Base-by-base conservation (phyloP, 768 basidiomycete species). In the Leccinum subgranulosum region DNA sequence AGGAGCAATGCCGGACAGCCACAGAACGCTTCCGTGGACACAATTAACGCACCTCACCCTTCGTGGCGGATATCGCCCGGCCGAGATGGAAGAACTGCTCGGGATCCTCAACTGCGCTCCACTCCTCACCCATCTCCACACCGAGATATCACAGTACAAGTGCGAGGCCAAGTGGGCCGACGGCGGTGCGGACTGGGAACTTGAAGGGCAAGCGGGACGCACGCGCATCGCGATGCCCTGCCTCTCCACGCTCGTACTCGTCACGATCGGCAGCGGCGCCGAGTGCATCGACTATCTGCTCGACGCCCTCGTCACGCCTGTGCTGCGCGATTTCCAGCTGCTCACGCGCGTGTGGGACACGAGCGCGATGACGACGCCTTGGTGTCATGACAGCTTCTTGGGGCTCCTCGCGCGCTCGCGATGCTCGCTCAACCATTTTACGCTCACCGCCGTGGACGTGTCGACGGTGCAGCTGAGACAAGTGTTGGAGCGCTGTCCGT, bases 321-420 rank as follows among this genome's bases (percentile, higher is more conserved):
- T 36, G 12, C 51, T 71, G 17, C 70, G 70, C 55, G 69, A 71
- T 48, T 71, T 72, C 56, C 66, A 67, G 63, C 51, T 71, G 53
- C 67, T 71, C 51, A 70, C 69, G 31, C 69, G 69, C 27, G 69
- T 70, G n/a, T 70, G 69, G 69, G 69, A 70, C n/a, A 59, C 65
- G 62, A 69, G 69, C 60, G 29, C 2, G 5, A 71, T 70, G 69
- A 45, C 52, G 21, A 71, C 69, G 48, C 49, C 60, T 19, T 70
- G 69, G 69, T 67, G 66, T 28, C 69, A 70, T 31, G 70, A 70
- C 10, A 66, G 64, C 54, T 71, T 71, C 7, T 0, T 71, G 4
- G 61, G 27, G 25, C 63, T 71, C 17, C 63, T 71, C 25, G 64
- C 60, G 0, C 68, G 70, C 25, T 71, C 69, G 21, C 59, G 56